Base-by-base conservation (phyloP, 2,329 filamentous ascomycete species). In the Nemania sp. region DNA sequence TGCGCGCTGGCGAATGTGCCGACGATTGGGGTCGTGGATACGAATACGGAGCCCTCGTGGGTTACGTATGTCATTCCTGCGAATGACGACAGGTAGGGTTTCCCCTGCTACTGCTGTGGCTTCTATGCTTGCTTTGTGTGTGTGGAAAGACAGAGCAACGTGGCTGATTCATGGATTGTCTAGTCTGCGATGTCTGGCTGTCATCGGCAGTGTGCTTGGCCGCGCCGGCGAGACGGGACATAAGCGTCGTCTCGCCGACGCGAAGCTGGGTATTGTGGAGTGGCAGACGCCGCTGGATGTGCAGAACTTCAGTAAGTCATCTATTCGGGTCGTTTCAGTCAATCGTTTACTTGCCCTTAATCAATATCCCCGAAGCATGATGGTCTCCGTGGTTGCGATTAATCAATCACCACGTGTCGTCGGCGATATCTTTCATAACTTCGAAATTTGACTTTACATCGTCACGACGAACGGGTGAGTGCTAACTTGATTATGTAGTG, bases 51-150 rank as follows among this genome's bases (percentile, higher is more conserved):
- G 80, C 93, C 96, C 0, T 93, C 93, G 0, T 95, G 93, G 89
- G 94, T 98, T 58, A 98, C 96, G 3, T 99, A 99, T 78, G 92
- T 93, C 15, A 98, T 99, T 73, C 96, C 96, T 1, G 93, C 93
- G 58, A 99, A 99, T 79, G 96, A 99, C 78, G 96, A 99, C 85
- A 94, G 91, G 91, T 93, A 79, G 77, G 85, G 79, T 13, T n/a
- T 13, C 15, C 20, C 38, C 22, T 41, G 13, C 61, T 26, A 5
- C 26, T 24, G 11, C 35, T 51, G 29, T 20, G 4, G 15, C 27
- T n/a, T 52, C 15, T 26, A n/a, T 29, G 8, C 32, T 15, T 27
- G 56, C 13, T 43, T 4, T 45, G 11, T 27, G 11, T 6, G 15
- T n/a, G 26, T 13, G 3, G 24, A 10, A 3, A 20, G 32, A 10